phyloP scores from a whole-genome alignment of 306 rosid species.

The Dryas octopetala region DNA sequence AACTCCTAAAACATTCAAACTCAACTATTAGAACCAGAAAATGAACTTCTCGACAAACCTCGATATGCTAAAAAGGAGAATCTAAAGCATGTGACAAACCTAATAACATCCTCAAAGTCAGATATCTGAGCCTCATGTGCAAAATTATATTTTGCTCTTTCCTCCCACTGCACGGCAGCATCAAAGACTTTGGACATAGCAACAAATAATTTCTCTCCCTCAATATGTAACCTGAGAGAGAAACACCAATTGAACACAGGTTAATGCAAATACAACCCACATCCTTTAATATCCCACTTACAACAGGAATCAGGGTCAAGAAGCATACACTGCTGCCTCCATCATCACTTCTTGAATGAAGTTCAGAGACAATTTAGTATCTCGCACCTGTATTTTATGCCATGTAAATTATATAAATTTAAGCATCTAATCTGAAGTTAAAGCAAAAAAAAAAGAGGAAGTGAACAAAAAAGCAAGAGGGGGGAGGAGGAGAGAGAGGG shows the following conservation, averaged over 20 bases:
- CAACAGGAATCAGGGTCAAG: conserved; percentile 22
- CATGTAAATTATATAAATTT: conserved; percentile 11
- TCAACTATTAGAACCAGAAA: conserved; percentile 27
- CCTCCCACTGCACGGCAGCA: conserved; percentile 75
- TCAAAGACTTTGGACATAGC: conserved; percentile 47
- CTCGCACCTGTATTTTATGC: conserved; percentile 55
- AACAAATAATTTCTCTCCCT: conserved; percentile 57
- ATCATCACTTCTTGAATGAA: conserved; percentile 59
- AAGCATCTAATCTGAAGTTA: conserved; percentile 26
- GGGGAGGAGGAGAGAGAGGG: background rate
- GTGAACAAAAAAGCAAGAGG: background rate
- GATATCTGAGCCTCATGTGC: conserved; percentile 53
- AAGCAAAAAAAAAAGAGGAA: background rate
- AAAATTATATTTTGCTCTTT: conserved; percentile 65
- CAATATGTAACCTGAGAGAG: conserved; percentile 64
- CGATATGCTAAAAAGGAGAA: conserved; percentile 18
- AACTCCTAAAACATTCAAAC: conserved; percentile 53
- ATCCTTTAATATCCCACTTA: conserved; percentile 5
- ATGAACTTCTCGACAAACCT: conserved; percentile 21
- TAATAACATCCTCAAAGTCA: conserved; percentile 70
- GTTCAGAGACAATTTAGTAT: conserved; percentile 54
- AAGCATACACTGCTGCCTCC: conserved; percentile 60
- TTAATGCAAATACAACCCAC: conserved; percentile 11
- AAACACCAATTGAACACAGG: conserved; percentile 12
- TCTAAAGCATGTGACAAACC: conserved; percentile 44